Conservation (phyloP, 495 filamentous ascomycete genomes). For the Neurospora pannonica region DNA sequence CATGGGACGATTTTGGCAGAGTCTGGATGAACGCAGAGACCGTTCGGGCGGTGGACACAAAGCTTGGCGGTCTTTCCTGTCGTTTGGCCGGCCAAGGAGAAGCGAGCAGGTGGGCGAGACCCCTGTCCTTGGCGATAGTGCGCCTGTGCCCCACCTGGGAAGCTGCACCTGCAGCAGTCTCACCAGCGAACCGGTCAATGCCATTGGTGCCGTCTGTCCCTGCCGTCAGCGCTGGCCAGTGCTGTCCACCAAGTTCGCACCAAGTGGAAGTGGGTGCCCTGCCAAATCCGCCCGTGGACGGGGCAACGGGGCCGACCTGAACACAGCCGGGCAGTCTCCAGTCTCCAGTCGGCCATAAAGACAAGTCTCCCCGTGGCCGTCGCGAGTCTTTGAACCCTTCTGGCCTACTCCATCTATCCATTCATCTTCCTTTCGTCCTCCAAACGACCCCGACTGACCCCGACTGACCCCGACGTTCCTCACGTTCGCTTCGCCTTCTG, state of each 20-base stretch:
- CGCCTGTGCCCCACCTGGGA: neutral
- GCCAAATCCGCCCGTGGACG: neutral
- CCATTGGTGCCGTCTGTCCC: neutral
- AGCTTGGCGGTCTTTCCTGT: neutral
- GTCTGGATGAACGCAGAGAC: neutral
- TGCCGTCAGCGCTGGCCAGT: neutral
- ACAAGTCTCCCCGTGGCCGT: neutral
- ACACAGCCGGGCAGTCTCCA: neutral
- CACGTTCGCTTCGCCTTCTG: neutral
- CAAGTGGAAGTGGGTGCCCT: too few species aligned
- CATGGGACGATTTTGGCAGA: neutral
- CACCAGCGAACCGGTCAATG: neutral
- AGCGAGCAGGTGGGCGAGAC: neutral
- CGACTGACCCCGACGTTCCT: neutral
- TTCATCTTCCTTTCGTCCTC: neutral
- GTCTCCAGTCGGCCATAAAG: neutral
- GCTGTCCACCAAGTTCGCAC: neutral
- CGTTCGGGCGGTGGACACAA: neutral
- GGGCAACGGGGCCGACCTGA: neutral
- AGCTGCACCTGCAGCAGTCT: neutral
- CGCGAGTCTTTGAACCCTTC: neutral
- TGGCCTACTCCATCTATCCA: neutral
- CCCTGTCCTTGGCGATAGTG: neutral
- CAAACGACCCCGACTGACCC: neutral
- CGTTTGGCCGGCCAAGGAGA: neutral